Base-by-base conservation (phyloP, 2,329 filamentous ascomycete genomes). In the Aspergillus awamori region DNA sequence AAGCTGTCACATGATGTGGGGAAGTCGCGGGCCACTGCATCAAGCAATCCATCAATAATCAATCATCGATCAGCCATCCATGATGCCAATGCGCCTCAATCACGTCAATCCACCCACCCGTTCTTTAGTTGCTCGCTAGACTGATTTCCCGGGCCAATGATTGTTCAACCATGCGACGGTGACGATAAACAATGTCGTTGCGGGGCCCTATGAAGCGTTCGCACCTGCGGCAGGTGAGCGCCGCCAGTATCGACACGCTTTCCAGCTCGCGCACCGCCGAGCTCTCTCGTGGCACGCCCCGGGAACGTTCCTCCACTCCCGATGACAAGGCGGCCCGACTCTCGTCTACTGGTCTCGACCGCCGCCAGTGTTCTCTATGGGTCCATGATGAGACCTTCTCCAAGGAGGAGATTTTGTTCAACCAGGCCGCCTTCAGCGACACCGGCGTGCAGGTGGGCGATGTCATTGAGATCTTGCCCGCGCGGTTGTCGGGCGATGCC, bases 381-480 rank as follows among this genome's bases (percentile, higher is more conserved):
- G 82, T 84, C 7, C 84, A 86, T 67, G 90, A 93, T 73, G 91
- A 96, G 66, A 87, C 85, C 45, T 89, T 93, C 69, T 88, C 89
- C 8, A 85, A 84, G 60, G 91, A 96, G 69, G 91, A 94, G 68
- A 88, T 95, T 48, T 82, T 95, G 22, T 83, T 96, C 70, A 95
- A 94, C 72, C 82, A 89, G 60, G 87, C 91, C 59, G 83, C 88
- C 15, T 86, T 94, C 61, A 85, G 86, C 57, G 83, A 85, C 65
- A 81, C 83, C 48, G 83, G 85, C 49, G 82, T 92, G 64, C 84
- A 84, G 59, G 81, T 86, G 0, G 91, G 90, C 26, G 85, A 86
- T 63, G 80, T 96, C 58, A 87, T 95, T 77, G 89, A 92, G 68
- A 88, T 96, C 58, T 81, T 89, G 22, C 83, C 87, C 5, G 72